A percentile compares a stretch with the other conserved stretches of the same genome.
Evolutionary conservation across 805 yeast species (phyloP).

Genomic region (Blastobotrys chiropterorum): DNA sequence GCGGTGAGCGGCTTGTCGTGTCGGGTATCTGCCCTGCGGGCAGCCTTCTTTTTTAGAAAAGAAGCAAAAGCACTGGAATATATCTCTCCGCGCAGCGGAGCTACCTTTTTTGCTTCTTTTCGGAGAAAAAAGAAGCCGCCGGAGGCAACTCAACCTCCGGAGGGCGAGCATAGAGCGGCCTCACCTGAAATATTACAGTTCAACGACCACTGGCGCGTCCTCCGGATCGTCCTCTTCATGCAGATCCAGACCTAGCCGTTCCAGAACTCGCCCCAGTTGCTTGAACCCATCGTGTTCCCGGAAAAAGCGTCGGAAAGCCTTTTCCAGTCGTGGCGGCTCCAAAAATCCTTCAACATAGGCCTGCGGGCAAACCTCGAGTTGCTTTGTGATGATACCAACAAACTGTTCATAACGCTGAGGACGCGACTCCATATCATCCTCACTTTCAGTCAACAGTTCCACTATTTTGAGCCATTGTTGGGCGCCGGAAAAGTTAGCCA

Average conservation of each 20-base stretch:
- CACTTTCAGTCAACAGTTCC: conserved; percentile 37
- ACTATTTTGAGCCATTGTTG: conserved; percentile 57
- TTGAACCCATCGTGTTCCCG: not conserved
- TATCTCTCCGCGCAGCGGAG: no score
- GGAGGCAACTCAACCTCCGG: no score
- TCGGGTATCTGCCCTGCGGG: no score
- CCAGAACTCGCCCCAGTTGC: not conserved
- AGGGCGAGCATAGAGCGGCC: no score
- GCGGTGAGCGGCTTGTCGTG: no score
- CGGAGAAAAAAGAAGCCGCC: no score
- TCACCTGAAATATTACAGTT: not conserved
- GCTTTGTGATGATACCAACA: conserved; percentile 30
- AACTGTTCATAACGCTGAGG: conserved; percentile 30
- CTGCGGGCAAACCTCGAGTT: conserved; percentile 37
- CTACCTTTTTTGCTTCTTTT: no score
- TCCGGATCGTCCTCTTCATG: conserved; percentile 7
- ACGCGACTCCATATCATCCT: conserved; percentile 25
- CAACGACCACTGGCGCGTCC: not conserved
- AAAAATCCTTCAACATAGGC: conserved; percentile 39
- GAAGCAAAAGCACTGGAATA: no score
- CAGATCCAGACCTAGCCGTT: not conserved
- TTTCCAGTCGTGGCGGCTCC: conserved; percentile 14
- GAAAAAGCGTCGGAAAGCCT: not conserved
- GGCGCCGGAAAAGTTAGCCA: conserved; percentile 60
- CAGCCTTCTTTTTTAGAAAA: no score